Conservation (phyloP, 441 rosid genomes). For the Cnidoscolus chayamansa region DNA sequence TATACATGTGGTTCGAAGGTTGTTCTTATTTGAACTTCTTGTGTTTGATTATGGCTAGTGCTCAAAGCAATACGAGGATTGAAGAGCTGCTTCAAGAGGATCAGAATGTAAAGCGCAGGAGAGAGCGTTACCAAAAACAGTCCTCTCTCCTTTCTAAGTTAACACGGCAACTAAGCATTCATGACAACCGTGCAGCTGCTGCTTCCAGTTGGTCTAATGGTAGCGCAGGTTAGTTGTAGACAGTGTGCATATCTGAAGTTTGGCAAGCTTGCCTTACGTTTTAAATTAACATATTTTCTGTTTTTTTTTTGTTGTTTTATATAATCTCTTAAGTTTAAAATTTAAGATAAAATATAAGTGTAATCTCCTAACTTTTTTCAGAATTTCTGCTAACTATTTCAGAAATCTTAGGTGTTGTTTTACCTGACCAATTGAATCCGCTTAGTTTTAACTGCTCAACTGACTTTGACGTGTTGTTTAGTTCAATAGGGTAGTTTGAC, state of each 20-base stretch:
- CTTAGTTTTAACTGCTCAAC: background rate
- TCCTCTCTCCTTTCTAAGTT: slow-evolving; percentile 77
- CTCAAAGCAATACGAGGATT: slow-evolving; percentile 70
- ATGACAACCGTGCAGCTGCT: slow-evolving; percentile 88
- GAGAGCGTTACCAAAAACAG: slow-evolving; percentile 82
- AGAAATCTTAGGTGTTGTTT: background rate
- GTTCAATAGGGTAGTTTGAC: background rate
- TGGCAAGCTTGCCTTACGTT: background rate
- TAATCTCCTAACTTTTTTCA: background rate
- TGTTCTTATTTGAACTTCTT: background rate
- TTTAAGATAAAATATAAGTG: background rate
- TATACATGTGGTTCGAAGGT: background rate
- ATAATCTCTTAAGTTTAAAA: background rate
- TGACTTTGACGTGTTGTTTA: background rate
- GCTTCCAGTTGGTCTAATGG: slow-evolving; percentile 70
- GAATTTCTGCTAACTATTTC: background rate
- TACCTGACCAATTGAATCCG: background rate
- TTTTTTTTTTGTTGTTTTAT: background rate
- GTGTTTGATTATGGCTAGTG: slow-evolving; percentile 35
- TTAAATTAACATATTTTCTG: background rate
- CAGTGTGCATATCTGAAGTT: background rate
- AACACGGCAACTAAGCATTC: slow-evolving; percentile 78
- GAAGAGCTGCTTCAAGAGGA: slow-evolving; percentile 92
- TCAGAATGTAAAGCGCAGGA: slow-evolving; percentile 66
- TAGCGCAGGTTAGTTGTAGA: slow-evolving; percentile 45